These are phyloP conservation scores for Trichoderma parareesei DNA, from an alignment of 495 filamentous ascomycete genomes.

Conservation along the genomic window DNA sequence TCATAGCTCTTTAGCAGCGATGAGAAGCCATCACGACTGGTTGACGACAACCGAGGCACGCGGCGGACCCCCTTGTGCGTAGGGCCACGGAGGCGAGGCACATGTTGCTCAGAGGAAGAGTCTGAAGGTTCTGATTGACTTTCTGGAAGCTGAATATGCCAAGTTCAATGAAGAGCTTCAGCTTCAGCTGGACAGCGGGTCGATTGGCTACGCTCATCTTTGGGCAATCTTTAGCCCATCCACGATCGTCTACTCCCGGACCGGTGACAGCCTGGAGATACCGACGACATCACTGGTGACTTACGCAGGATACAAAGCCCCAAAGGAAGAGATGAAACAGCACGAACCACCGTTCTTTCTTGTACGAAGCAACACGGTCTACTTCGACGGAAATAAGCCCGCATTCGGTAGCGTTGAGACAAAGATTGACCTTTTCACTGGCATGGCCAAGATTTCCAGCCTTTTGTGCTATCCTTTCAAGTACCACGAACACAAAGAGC, in stretches of 20 bases:
- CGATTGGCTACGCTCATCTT: slow-evolving; percentile 82
- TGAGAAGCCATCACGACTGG: slow-evolving; percentile 55
- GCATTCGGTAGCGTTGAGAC: slow-evolving; percentile 52
- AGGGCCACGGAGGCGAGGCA: slow-evolving; percentile 55
- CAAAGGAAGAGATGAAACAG: too few relatives aligned
- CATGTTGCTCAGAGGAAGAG: slow-evolving; percentile 51
- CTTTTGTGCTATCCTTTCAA: slow-evolving; percentile 72
- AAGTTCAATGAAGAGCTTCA: slow-evolving; percentile 71
- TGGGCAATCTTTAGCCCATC: slow-evolving; percentile 48
- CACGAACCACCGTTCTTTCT: too few relatives aligned
- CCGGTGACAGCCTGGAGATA: too few relatives aligned
- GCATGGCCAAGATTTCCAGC: slow-evolving; percentile 72
- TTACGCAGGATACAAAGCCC: too few relatives aligned
- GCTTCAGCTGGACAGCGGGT: slow-evolving; percentile 72
- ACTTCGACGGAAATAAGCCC: slow-evolving; percentile 69
- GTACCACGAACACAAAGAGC: slow-evolving; percentile 69
- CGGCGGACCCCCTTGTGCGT: slow-evolving; percentile 44
- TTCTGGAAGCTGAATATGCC: slow-evolving; percentile 74
- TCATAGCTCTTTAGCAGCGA: slow-evolving; percentile 62
- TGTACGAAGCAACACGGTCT: slow-evolving; percentile 60
- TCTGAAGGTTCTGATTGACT: slow-evolving; percentile 70
- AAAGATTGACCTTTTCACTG: slow-evolving; percentile 73
- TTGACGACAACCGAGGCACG: slow-evolving; percentile 42
- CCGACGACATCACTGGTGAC: too few relatives aligned
- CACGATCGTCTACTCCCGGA: too few relatives aligned